Evolutionary conservation across 2,329 filamentous ascomycete genomes (phyloP).

Genomic region (Neonectria coccinea): DNA sequence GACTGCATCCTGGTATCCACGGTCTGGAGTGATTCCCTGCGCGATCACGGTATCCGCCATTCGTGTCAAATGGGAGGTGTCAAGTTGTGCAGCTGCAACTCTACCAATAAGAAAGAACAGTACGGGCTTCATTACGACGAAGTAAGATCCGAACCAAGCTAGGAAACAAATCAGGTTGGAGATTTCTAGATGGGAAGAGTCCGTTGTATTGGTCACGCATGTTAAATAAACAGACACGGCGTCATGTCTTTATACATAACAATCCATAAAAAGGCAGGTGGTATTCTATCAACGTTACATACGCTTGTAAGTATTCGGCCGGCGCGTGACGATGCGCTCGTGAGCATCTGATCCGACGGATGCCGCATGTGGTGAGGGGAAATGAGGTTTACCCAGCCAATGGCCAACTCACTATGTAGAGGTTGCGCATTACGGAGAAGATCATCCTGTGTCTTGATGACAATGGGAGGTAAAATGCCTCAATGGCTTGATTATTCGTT

Average conservation of each 20-base stretch:
- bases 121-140: accelerated
- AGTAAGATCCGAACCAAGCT: background rate
- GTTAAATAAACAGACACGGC: background rate
- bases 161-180: background rate
- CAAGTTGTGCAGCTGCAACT: background rate
- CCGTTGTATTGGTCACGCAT: background rate
- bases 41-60: conserved; percentile 62
- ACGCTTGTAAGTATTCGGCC: background rate
- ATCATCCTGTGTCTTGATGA: background rate
- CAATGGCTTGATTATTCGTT: background rate
- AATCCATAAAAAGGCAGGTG: conserved; percentile 12
- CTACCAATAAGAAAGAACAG: accelerated
- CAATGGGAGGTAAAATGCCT: background rate
- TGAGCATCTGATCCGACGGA: background rate
- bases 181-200: background rate
- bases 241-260: conserved; percentile 1
- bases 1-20: conserved; percentile 58
- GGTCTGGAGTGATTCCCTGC: conserved; percentile 52
- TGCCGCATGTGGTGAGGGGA: background rate
- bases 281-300: background rate
- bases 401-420: background rate
- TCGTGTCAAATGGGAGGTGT: conserved; percentile 12
- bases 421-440: background rate
- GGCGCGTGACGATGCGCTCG: background rate
- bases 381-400: background rate